A percentile compares a stretch with the other conserved stretches of the same genome.
Conservation (phyloP, 2,329 filamentous ascomycete genomes). For the Alternaria consortialis region DNA sequence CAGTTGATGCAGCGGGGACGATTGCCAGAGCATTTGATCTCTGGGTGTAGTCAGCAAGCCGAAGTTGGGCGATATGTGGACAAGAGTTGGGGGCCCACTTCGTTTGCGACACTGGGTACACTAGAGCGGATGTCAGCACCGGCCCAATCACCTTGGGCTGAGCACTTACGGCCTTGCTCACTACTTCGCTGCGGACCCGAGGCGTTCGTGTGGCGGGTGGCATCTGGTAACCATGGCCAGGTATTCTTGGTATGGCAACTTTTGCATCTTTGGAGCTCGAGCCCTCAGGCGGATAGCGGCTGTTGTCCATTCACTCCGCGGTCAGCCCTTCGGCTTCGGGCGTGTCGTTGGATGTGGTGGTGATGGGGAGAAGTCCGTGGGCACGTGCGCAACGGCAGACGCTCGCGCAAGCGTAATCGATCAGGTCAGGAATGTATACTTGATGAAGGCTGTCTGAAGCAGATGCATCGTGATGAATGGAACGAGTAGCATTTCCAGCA, state of each 20-base stretch:
- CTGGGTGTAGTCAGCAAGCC: slow-evolving; percentile 21
- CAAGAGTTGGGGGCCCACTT: slow-evolving; percentile 19
- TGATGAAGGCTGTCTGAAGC: neutral
- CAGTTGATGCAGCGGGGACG: slow-evolving; percentile 46
- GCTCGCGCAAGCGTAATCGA: neutral
- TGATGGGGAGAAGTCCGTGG: neutral
- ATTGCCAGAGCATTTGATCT: slow-evolving; percentile 48
- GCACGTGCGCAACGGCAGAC: neutral
- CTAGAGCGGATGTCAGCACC: slow-evolving; percentile 12
- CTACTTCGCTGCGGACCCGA: slow-evolving; percentile 13
- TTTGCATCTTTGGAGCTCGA: slow-evolving; percentile 6
- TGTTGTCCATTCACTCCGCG: slow-evolving; percentile 1
- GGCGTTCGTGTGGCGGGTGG: slow-evolving; percentile 1
- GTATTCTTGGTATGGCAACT: slow-evolving; percentile 17
- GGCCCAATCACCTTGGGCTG: neutral
- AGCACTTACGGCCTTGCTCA: slow-evolving; percentile 27
- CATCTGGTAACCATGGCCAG: slow-evolving; percentile 4
- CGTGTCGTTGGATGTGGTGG: neutral
- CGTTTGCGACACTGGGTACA: slow-evolving; percentile 30
- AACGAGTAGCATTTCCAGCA: neutral
- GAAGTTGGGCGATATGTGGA: neutral
- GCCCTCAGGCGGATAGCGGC: slow-evolving; percentile 4
- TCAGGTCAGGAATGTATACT: neutral
- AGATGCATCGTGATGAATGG: slow-evolving; percentile 1
- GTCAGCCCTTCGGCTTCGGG: neutral